Conservation (phyloP, 2,329 filamentous ascomycete species). For the Neonectria faginata region DNA sequence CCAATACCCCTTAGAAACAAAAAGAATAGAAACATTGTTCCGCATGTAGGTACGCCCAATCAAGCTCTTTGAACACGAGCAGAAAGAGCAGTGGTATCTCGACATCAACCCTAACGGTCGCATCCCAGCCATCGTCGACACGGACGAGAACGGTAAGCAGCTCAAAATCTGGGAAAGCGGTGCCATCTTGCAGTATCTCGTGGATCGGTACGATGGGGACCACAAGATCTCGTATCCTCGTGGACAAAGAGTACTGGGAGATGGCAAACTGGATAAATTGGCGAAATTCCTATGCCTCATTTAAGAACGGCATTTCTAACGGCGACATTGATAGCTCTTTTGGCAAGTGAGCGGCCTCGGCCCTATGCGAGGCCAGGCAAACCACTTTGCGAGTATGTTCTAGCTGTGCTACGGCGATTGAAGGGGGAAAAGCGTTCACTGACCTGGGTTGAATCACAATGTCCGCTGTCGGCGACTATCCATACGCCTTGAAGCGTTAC, state of each 20-base stretch:
- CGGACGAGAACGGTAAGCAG: slow-evolving; percentile 75
- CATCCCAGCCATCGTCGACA: slow-evolving; percentile 89
- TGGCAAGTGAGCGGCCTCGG: slow-evolving; percentile 85
- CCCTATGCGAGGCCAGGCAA: slow-evolving; percentile 84
- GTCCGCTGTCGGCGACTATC: slow-evolving; percentile 68
- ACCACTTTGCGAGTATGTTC: slow-evolving; percentile 78
- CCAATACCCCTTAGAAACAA: background rate
- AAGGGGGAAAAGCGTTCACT: background rate
- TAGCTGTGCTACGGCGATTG: background rate
- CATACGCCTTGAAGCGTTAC: slow-evolving; percentile 87
- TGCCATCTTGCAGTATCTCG: slow-evolving; percentile 85
- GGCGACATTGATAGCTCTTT: slow-evolving; percentile 58
- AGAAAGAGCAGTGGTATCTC: slow-evolving; percentile 89
- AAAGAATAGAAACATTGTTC: background rate
- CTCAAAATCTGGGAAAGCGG: slow-evolving; percentile 89
- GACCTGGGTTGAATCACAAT: background rate
- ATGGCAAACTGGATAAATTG: slow-evolving; percentile 77
- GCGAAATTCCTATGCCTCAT: background rate
- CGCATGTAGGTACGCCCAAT: slow-evolving; percentile 66
- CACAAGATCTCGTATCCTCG: slow-evolving; percentile 84
- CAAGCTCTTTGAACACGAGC: slow-evolving; percentile 77
- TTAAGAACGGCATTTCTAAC: background rate
- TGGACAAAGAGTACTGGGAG: slow-evolving; percentile 80
- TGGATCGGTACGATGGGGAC: slow-evolving; percentile 82
- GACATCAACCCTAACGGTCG: slow-evolving; percentile 94